Base-by-base conservation (phyloP, 306 rosid species). In the Rosa multiflora region DNA sequence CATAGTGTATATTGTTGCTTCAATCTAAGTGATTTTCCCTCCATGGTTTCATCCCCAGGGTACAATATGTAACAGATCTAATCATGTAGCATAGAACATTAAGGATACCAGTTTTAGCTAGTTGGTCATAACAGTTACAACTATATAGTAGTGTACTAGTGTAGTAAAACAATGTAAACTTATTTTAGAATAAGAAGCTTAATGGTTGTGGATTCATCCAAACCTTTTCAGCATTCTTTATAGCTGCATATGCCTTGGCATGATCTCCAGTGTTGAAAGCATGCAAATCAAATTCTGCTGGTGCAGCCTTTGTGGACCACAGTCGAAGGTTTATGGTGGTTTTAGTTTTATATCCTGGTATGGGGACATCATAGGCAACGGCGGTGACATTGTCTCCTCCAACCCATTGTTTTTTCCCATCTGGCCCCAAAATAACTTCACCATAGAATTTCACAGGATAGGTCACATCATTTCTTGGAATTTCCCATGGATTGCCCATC, bases 401-500 rank as follows among this genome's bases (percentile, higher is more conserved):
- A 78, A 86, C 75, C 99, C 99, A 95, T 68, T 90, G 88, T 6
- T 67, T 91, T 74, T 74, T 83, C 42, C 89, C 99, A 88, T 91
- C 97, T 74, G 94, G 83, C 48, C 97, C 97, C 20, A 87, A 64
- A 82, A 86, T 86, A 74, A 95, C 91, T 71, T 92, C 82, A 26
- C 99, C 99, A 37, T 80, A 91, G 83, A 95, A 95, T 85, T 87
- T 92, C 14, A 95, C 79, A 85, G 94, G 91, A 83, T 92, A 92
- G 20, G 89, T 79, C 68, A 95, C 85, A 74, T 92, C 99, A 84
- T 92, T 89, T 86, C 98, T 91, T 70, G 90, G 80, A 82, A 92
- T 87, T 87, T 95, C 99, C 98, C 99, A 95, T 32, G 99, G 99
- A 87, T 84, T 91, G 5, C 99, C 98, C 88, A 88, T 88, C 98